Evolutionary conservation across 352 stramenopile genomes (phyloP).

Genomic region (Globisporangium nunn): DNA sequence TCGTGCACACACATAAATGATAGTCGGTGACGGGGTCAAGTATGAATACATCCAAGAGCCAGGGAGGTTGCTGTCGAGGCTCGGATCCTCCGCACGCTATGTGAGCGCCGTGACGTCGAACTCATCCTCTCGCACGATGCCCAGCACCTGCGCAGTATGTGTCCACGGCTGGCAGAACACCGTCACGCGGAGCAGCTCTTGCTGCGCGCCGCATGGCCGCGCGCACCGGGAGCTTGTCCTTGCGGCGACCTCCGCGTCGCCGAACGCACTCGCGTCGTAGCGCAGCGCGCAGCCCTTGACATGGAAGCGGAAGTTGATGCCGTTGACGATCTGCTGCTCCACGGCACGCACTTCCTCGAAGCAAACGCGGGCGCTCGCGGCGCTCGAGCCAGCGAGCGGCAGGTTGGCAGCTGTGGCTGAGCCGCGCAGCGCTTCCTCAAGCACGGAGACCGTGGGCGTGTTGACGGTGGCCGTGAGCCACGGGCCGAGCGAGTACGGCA

Average conservation of each 20-base stretch:
- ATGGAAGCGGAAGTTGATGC: constrained; percentile 56
- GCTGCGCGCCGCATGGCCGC: constrained; percentile 11
- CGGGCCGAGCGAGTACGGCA: constrained; percentile 17
- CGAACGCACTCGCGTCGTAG: constrained; percentile 1
- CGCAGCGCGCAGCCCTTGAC: constrained; percentile 28
- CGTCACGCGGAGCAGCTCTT: constrained; percentile 30
- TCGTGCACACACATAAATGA: neutral
- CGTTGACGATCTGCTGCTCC: constrained; percentile 55
- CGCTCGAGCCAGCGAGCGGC: constrained; percentile 5
- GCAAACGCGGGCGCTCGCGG: constrained; percentile 20
- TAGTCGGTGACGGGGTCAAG: neutral
- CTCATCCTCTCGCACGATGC: constrained; percentile 9
- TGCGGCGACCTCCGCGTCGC: neutral
- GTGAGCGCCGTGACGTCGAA: neutral
- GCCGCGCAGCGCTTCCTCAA: constrained; percentile 28
- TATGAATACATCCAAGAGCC: too few relatives aligned
- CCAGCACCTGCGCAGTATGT: constrained; percentile 31
- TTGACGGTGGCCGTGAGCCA: constrained; percentile 34
- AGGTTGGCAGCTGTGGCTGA: constrained; percentile 2
- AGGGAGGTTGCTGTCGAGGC: too few relatives aligned
- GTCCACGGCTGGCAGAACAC: constrained; percentile 49
- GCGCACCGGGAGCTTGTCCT: constrained; percentile 16
- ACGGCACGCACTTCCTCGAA: constrained; percentile 34
- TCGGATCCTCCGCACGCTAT: neutral
- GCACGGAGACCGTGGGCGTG: constrained; percentile 21